Percentiles rank a stretch among this genome's conserved stretches.
These are phyloP conservation scores for Boletus rex-veris DNA, from an alignment of 768 basidiomycete genomes.

Conservation along the genomic window DNA sequence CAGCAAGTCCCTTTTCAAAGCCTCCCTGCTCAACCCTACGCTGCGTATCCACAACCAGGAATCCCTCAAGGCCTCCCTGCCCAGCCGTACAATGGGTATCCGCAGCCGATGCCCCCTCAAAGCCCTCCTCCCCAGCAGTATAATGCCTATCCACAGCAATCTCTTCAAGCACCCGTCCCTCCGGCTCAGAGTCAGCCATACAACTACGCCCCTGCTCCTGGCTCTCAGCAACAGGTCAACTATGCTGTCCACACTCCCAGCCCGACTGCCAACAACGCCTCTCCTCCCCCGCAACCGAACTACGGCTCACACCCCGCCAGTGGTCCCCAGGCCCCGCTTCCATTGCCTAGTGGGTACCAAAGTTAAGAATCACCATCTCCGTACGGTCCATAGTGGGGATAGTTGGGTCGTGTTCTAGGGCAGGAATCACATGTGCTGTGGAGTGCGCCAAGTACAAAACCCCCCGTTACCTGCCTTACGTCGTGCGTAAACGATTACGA, in stretches of 20 bases:
- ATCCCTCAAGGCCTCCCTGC: not conserved
- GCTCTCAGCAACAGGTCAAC: not conserved
- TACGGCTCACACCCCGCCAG: slow-evolving; percentile 11
- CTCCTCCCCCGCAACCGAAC: slow-evolving; percentile 18
- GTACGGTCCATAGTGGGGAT: not conserved
- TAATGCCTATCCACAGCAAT: not conserved
- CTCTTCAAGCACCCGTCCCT: not conserved
- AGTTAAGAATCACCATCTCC: not conserved
- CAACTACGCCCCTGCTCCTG: not conserved
- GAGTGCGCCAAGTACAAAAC: too few species aligned
- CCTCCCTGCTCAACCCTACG: not conserved
- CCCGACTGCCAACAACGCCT: not conserved
- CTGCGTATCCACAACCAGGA: not conserved
- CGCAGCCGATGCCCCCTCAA: slow-evolving; percentile 5
- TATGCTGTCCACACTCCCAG: slow-evolving; percentile 7
- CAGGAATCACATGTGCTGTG: too few species aligned
- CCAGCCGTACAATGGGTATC: slow-evolving; percentile 10
- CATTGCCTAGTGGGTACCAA: slow-evolving; percentile 11
- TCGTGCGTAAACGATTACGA: not conserved
- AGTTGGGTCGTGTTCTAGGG: not conserved
- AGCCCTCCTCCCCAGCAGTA: not conserved
- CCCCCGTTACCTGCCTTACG: too few species aligned
- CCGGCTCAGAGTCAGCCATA: slow-evolving; percentile 1
- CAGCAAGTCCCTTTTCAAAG: slow-evolving; percentile 7
- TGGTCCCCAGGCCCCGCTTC: slow-evolving; percentile 9